A percentile compares a stretch with the other conserved stretches of the same genome.
phyloP scores from a whole-genome alignment of 345 rosid species.

The Eutrema japonicum region DNA sequence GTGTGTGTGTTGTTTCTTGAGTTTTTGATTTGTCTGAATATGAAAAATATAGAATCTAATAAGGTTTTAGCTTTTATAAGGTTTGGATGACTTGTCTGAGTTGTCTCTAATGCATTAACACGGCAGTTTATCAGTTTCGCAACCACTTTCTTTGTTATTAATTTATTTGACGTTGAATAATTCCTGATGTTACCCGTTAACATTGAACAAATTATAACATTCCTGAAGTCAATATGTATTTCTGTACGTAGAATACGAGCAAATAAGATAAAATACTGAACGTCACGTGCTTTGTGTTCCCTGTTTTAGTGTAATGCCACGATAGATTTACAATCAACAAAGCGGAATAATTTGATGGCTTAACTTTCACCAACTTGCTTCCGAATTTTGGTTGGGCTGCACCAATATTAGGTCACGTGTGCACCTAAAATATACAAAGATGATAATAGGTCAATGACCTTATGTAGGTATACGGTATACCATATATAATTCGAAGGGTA shows the following conservation, averaged over 20 bases:
- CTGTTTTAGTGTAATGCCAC: not conserved
- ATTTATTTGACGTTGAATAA: conserved; percentile 41
- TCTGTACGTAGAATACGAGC: conserved; percentile 2
- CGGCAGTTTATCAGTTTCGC: conserved; percentile 71
- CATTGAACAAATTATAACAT: not conserved
- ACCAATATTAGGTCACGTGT: conserved; percentile 45
- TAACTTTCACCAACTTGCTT: conserved; percentile 59
- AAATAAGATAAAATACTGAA: conserved; percentile 20
- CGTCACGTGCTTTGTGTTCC: not conserved
- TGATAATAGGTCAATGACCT: conserved; percentile 50
- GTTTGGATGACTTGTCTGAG: conserved; percentile 49
- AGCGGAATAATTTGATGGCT: conserved; percentile 58
- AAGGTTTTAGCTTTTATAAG: conserved; percentile 25
- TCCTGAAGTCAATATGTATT: conserved; percentile 22
- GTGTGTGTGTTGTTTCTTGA: not conserved
- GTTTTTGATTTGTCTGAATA: conserved; percentile 20
- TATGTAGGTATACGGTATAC: not conserved
- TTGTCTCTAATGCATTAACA: conserved; percentile 40
- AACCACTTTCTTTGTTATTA: conserved; percentile 49
- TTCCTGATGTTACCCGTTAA: not conserved
- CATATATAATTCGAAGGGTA: not conserved
- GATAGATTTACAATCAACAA: conserved; percentile 27
- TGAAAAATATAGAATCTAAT: conserved; percentile 24
- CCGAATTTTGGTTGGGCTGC: conserved; percentile 35
- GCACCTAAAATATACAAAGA: conserved; percentile 25